These are phyloP conservation scores for Cryoendolithus antarcticus DNA, from an alignment of 2,329 filamentous ascomycete genomes.

Conservation along the genomic window DNA sequence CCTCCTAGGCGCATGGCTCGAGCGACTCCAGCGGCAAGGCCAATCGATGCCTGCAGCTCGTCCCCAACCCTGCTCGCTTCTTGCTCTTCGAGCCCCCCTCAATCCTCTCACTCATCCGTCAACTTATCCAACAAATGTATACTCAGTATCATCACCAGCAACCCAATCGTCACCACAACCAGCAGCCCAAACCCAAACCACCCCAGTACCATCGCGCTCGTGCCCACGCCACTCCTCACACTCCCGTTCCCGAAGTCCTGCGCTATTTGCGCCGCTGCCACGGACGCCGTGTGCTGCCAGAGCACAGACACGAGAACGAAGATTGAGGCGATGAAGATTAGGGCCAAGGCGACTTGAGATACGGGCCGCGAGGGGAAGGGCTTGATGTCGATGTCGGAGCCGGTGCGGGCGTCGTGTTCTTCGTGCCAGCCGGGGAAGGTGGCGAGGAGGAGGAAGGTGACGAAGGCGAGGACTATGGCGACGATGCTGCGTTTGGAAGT, in stretches of 20 bases:
- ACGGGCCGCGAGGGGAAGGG: conserved; percentile 87
- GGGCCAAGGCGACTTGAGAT: conserved; percentile 80
- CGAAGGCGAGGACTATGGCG: conserved; percentile 91
- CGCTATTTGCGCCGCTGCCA: conserved; percentile 84
- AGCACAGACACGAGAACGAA: conserved; percentile 57
- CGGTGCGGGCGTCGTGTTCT: conserved; percentile 61
- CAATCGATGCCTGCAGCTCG: conserved; percentile 1
- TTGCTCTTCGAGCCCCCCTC: background rate
- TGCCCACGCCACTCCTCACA: conserved; percentile 78
- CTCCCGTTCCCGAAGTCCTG: conserved; percentile 87
- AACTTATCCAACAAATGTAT: conserved; percentile 63
- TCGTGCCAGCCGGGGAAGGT: conserved; percentile 98
- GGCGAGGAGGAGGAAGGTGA: conserved; percentile 86
- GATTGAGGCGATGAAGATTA: conserved; percentile 64
- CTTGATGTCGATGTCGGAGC: conserved; percentile 80
- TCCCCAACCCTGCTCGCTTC: background rate
- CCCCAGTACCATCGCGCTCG: conserved; percentile 87
- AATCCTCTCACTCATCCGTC: conserved; percentile 27
- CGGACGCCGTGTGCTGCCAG: conserved; percentile 93
- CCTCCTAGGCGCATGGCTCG: no score
- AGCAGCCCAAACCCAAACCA: conserved; percentile 94
- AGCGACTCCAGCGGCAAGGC: no score
- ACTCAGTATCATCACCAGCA: conserved; percentile 93
- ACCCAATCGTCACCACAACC: conserved; percentile 87
- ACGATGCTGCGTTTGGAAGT: conserved; percentile 57